Conservation (phyloP, 441 rosid genomes). For the Adansonia gregorii region DNA sequence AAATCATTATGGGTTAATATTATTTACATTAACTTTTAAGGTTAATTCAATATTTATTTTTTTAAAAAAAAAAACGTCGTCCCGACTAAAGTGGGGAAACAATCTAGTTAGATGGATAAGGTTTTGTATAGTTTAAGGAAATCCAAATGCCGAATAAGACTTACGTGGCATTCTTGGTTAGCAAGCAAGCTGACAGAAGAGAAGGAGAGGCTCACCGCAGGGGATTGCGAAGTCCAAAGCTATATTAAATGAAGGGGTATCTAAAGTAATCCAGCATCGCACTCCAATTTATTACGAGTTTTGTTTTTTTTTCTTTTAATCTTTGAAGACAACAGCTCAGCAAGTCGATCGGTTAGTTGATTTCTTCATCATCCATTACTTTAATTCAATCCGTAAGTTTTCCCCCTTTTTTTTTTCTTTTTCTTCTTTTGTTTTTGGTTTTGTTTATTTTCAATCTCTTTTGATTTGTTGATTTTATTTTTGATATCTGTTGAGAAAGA, state of each 20-base stretch:
- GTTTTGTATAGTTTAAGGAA: background rate
- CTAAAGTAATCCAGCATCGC: background rate
- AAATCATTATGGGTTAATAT: too few species aligned
- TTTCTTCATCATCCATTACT: background rate
- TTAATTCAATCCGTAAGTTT: background rate
- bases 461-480: background rate
- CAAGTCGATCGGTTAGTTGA: background rate
- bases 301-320: background rate
- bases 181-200: background rate
- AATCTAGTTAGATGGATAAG: background rate
- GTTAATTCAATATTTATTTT: too few species aligned
- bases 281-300: background rate
- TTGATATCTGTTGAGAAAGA: background rate
- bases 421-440: too few species aligned
- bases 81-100: too few species aligned
- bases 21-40: too few species aligned
- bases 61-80: too few species aligned
- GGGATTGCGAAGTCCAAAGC: background rate
- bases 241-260: background rate
- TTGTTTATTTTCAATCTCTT: too few species aligned
- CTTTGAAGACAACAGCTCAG: background rate
- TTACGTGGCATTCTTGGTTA: background rate
- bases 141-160: background rate
- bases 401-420: background rate
- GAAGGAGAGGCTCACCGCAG: background rate